Base-by-base conservation (phyloP, 345 rosid species). In the Sisymbrium irio region DNA sequence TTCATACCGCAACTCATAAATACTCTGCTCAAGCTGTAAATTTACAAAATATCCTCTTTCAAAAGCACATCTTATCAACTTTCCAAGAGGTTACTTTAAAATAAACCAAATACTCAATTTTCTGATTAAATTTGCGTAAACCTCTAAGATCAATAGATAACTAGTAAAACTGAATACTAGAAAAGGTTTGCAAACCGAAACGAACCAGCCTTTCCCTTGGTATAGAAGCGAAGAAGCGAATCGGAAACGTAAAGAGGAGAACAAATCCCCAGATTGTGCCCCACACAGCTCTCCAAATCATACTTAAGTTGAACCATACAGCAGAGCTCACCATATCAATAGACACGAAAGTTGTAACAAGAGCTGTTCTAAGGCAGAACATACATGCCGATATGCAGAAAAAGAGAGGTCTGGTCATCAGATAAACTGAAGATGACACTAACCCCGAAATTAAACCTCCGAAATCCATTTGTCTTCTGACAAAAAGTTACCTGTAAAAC, bases 161-260 rank as follows among this genome's bases (percentile, higher is more conserved):
- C n/a, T n/a, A 44, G 49, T 13, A 25, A 63, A 61, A 56, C 1
- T 7, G 0, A 18, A 67, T 5, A 51, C 33, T 60, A 62, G 65
- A 69, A 69, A 62, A 53, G 40, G 17, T 13, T 12, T 32, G 4
- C 2, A 35, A 44, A 62, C 20, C 6, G 42, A 67, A 39, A 85
- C 90, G 22, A 71, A 91, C 98, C 98, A 81, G 77, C 45, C 74
- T 80, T 77, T 91, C 96, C 67, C 89, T 80, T 36, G 78, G 85
- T 57, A 91, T 60, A 12, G 87, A 88, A 40, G 84, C 85, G 15
- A 84, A 67, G 59, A 93, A 44, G 6, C 89, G 86, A 10, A 73
- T 7, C 3, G 96, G 97, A 67, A 86, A 85, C 40, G 88, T 76
- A 47, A 79, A 25, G 47, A 93, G 75, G 27, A 71, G 76, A 60